These are phyloP conservation scores for Solanum clarkiae DNA, from an alignment of 257 asterid species.

Conservation along the genomic window DNA sequence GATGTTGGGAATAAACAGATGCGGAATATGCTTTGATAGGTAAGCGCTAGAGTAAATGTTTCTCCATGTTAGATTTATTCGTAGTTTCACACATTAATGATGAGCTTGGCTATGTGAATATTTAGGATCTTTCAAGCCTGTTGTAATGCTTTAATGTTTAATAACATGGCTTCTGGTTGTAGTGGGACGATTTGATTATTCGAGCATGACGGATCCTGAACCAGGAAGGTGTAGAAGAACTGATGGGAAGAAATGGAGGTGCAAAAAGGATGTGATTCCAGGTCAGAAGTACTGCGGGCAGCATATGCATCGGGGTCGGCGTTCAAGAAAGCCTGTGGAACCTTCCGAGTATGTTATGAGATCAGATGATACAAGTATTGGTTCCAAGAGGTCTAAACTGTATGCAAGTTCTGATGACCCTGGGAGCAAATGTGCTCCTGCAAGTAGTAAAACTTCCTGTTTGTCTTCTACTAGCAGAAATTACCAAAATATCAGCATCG, in stretches of 20 bases:
- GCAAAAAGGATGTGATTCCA: slow-evolving; percentile 30
- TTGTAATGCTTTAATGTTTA: neutral
- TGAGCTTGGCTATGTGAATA: neutral
- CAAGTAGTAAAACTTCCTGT: neutral
- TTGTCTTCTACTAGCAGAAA: neutral
- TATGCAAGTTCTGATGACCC: neutral
- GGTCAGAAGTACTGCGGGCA: slow-evolving; percentile 50
- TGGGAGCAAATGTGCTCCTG: slow-evolving; percentile 3
- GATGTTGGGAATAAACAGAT: neutral
- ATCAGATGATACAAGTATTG: neutral
- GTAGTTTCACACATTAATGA: neutral
- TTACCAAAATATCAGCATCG: neutral
- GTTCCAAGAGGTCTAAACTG: neutral
- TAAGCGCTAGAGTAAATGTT: neutral
- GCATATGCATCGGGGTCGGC: slow-evolving; percentile 70
- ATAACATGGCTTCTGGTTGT: neutral
- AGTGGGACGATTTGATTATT: slow-evolving; percentile 7
- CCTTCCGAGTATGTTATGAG: neutral
- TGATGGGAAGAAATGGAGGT: slow-evolving; percentile 83
- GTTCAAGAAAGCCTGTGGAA: slow-evolving; percentile 89
- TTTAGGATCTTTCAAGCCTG: neutral
- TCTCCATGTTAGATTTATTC: neutral
- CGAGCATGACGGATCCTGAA: slow-evolving; percentile 41
- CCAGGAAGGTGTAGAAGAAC: slow-evolving; percentile 69
- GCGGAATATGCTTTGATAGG: neutral